Evolutionary conservation across 495 filamentous ascomycete species (phyloP), one percentile per base, ranked within the genome.

Genomic region (Talaromyces ruber): DNA sequence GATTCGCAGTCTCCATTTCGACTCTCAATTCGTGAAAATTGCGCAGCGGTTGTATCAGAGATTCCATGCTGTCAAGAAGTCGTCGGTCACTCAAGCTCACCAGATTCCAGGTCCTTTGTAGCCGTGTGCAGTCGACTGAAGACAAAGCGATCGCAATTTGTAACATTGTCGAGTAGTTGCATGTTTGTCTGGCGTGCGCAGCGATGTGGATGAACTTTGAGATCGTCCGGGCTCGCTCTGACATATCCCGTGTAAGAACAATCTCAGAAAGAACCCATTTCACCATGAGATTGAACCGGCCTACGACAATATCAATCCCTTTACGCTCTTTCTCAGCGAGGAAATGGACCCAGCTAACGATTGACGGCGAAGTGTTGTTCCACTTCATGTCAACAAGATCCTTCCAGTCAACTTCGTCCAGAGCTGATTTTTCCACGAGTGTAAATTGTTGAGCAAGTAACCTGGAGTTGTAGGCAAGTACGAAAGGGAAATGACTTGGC

Each of bases 401-500:
- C 69, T 88, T 92, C 95, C 95, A 99, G 74, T 97, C 93, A 58
- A 99, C 88, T 68, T 98, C 95, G 65, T 92, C 92, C 53, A 99
- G 75, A 0, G 95, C 95, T 67, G 96, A 93, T 76, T 95, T 95
- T 72, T 99, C 95, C 59, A 99, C 90, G 47, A 99, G 77, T 0
- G 93, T 97, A 66, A 98, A 88, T 71, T 98, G 95, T 72, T 98
- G 89, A 6, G 95, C 94, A 43, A 99, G 81, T 22, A 89, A 77
- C 59, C 92, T 88, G 11, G 93, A 94, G 71, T 95, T 91, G 65
- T 94, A 96, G 0, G 92, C 89, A 18, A 98, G 84, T 50, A 96
- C 84, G 69, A 98, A 99, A 2, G 95, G 93, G 16, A 98, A 74
- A 76, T 99, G 95, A 16, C 50, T 34, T 60, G 43, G 14, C 43